Base-by-base conservation (phyloP, 1,139 yeast species). In the Magnusiomyces suaveolens region DNA sequence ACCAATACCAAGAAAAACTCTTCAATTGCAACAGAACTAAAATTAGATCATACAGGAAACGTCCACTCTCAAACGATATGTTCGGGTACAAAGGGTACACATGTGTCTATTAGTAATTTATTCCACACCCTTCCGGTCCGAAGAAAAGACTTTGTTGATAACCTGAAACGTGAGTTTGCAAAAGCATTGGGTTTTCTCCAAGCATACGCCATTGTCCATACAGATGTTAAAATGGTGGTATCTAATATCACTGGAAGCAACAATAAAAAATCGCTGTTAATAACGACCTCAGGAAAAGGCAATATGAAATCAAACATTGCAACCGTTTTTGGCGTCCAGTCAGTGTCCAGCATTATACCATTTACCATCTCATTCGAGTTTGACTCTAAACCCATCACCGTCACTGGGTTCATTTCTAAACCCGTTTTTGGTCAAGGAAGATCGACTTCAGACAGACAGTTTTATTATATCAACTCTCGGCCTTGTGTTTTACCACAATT, bases 351-450 rank as follows among this genome's bases (percentile, higher is more conserved):
- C 0, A 67, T 90, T 4, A 66, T 76, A 2, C 75, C 56, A 6
- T 23, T 55, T 4, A 26, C 50, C 16, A 8, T 52, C 26, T 50
- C 55, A 8, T 52, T 50, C 36, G 39, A 52, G 21, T 16, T 56
- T 47, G 14, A 18, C 20, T 14, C 51, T 16, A 26, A 41, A 36
- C 29, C 18, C 25, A 26, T 41, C n/a, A 25, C 4, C 3, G 61
- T 84, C 0, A 59, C 62, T 2, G 98, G 98, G 0, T 75, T 69
- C 57, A 76, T 90, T 1, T 88, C 97, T 0, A 79, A 82, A 58
- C 81, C 83, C 48, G 82, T 92, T 0, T 83, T 84, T 68, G 96
- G 96, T 0, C 76, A 82, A 64, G 88, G 89, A 0, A 72, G 95
- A 44, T 74, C 82, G 10, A 70, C 84, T 1, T 73, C 77, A 23